Percentiles rank a stretch among this genome's conserved stretches.
These are phyloP conservation scores for Metschnikowia cerradonensis DNA, from an alignment of 805 yeast genomes.

Conservation along the genomic window DNA sequence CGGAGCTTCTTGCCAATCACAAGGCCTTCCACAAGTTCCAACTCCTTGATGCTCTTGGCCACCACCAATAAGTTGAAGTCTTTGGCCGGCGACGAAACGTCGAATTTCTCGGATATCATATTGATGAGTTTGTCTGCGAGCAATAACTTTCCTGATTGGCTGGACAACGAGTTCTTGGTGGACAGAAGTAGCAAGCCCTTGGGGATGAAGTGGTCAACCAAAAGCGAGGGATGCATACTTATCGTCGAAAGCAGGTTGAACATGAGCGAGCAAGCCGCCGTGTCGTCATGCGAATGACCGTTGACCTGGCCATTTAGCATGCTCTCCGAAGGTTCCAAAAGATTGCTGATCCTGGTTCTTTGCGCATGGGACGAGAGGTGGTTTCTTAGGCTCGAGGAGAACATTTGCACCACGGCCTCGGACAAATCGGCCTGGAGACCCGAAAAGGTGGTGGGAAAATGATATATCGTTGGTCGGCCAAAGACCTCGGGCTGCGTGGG, in stretches of 20 bases:
- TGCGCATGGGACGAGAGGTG: constrained; percentile 22
- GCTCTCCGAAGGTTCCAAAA: constrained; percentile 23
- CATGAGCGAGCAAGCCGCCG: constrained; percentile 31
- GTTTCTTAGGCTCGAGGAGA: constrained; percentile 22
- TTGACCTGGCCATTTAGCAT: constrained; percentile 4
- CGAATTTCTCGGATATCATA: constrained; percentile 22
- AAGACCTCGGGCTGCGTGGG: neutral
- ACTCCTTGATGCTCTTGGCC: constrained; percentile 60
- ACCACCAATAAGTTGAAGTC: constrained; percentile 38
- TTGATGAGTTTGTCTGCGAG: constrained; percentile 50
- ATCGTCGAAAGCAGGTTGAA: constrained; percentile 46
- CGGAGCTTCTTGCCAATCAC: constrained; percentile 66
- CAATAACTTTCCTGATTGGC: constrained; percentile 57
- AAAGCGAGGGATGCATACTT: constrained; percentile 61
- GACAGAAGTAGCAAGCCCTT: constrained; percentile 64
- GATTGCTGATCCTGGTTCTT: constrained; percentile 35
- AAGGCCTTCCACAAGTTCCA: constrained; percentile 75
- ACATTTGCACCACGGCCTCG: constrained; percentile 30
- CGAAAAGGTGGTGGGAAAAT: constrained; percentile 33
- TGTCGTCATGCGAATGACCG: neutral
- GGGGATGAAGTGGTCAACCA: constrained; percentile 77
- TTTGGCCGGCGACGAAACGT: constrained; percentile 1
- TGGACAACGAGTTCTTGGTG: constrained; percentile 50
- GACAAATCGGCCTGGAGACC: constrained; percentile 32
- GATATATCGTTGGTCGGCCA: constrained; percentile 20